These are phyloP conservation scores for Yarrowia sp. DNA, from an alignment of 805 yeast species.

Conservation along the genomic window DNA sequence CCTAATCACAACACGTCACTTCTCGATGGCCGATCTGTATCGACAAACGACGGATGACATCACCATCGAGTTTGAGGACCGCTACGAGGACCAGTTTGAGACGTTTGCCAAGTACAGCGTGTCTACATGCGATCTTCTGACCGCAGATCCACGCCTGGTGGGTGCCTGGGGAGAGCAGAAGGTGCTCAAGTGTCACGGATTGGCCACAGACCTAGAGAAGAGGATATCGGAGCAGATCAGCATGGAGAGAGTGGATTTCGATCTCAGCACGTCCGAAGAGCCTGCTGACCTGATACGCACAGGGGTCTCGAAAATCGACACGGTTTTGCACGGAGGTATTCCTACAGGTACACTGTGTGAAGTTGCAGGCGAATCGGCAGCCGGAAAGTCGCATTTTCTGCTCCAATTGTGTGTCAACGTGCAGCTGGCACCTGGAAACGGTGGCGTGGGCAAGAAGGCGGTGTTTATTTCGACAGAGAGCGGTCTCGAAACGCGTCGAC, in stretches of 20 bases:
- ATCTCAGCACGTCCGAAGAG: background rate
- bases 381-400: constrained; percentile 81
- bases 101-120: background rate
- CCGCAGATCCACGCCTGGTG: background rate
- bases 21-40: constrained; percentile 2
- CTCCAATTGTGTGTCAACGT: constrained; percentile 63
- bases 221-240: background rate
- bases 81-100: constrained; percentile 1
- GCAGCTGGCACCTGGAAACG: constrained; percentile 48
- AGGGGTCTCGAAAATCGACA: constrained; percentile 54
- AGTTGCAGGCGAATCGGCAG: constrained; percentile 77
- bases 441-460: constrained; percentile 52
- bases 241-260: background rate
- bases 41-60: constrained; percentile 15
- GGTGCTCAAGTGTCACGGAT: background rate
- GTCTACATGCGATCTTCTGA: constrained; percentile 1
- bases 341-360: constrained; percentile 61
- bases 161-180: constrained; percentile 7
- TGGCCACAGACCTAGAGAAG: background rate
- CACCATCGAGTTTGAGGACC: constrained; percentile 4
- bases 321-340: constrained; percentile 55
- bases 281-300: constrained; percentile 41
- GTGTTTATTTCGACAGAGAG: constrained; percentile 81
- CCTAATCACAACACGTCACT: background rate
- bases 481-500: constrained; percentile 61